Evolutionary conservation across 768 basidiomycete species (phyloP).

Genomic region (Suillus weaverae): DNA sequence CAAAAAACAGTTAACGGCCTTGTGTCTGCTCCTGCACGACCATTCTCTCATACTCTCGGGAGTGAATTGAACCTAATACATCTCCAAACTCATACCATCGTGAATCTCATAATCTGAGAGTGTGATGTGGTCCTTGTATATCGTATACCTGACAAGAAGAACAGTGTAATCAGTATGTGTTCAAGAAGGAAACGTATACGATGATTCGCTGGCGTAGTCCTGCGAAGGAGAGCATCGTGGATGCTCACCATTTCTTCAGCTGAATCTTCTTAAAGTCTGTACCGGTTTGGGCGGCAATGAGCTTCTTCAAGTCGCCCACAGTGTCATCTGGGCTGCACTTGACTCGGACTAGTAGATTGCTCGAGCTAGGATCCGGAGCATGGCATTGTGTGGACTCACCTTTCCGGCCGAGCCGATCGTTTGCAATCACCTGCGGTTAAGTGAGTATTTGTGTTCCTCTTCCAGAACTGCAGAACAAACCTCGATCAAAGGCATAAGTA

Average conservation of each 20-base stretch:
- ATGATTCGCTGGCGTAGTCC: not conserved
- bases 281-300: conserved; percentile 95
- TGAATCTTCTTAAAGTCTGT: conserved; percentile 84
- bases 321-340: conserved; percentile 96
- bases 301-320: conserved; percentile 94
- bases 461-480: conserved; percentile 28
- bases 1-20: not conserved
- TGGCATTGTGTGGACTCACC: conserved; percentile 45
- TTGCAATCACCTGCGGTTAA: conserved; percentile 77
- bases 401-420: conserved; percentile 94
- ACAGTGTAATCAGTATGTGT: not conserved
- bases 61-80: conserved; percentile 59
- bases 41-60: not conserved
- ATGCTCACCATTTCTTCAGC: conserved; percentile 91
- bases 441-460: not conserved
- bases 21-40: not conserved
- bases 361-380: conserved; percentile 11
- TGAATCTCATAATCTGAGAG: conserved; percentile 90
- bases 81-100: conserved; percentile 91
- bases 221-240: not conserved
- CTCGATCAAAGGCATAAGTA: conserved; percentile 55
- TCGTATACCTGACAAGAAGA: conserved; percentile 69
- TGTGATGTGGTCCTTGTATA: conserved; percentile 95
- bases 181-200: not conserved
- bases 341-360: conserved; percentile 72